Evolutionary conservation across 1,139 yeast species (phyloP).

Genomic region (Geotrichum fermentans): DNA sequence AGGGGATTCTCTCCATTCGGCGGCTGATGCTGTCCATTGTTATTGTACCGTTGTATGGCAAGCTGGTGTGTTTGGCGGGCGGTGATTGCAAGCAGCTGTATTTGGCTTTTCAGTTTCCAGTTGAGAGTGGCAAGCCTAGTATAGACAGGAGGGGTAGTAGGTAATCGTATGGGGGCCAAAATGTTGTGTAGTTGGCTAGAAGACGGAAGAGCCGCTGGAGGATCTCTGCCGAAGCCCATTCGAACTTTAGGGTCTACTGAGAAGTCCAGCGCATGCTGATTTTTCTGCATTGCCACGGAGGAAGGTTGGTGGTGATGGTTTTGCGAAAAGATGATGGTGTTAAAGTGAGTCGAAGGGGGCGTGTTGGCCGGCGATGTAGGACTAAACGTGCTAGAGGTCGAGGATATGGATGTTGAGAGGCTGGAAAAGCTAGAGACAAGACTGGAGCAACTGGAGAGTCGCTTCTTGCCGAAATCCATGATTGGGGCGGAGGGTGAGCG

Average conservation of each 20-base stretch:
- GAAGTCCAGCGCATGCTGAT: not conserved
- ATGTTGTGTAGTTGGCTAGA: not conserved
- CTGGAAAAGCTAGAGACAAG: not conserved
- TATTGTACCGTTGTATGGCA: not conserved
- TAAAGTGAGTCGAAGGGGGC: constrained; percentile 8
- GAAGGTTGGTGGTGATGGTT: not conserved
- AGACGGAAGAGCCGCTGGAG: not conserved
- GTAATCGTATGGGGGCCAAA: constrained; percentile 1
- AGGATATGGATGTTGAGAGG: not conserved
- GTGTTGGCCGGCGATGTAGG: not conserved
- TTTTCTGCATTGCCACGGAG: not conserved
- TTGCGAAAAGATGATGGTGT: constrained; percentile 16
- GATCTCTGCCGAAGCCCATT: not conserved
- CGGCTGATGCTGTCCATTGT: not conserved
- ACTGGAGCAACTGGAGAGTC: not conserved
- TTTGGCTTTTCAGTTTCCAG: not conserved
- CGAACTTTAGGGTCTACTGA: constrained; percentile 5
- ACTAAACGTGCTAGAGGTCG: constrained; percentile 1
- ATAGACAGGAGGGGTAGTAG: not conserved
- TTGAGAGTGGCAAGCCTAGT: not conserved
- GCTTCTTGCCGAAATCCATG: not conserved
- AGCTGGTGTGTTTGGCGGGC: not conserved
- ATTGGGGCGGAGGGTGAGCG: not conserved
- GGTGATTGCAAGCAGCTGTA: not conserved
- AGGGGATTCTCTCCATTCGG: not conserved